A percentile compares a stretch with the other conserved stretches of the same genome.
phyloP scores from a whole-genome alignment of 495 filamentous ascomycete species.

The Penicillium subrubescens region DNA sequence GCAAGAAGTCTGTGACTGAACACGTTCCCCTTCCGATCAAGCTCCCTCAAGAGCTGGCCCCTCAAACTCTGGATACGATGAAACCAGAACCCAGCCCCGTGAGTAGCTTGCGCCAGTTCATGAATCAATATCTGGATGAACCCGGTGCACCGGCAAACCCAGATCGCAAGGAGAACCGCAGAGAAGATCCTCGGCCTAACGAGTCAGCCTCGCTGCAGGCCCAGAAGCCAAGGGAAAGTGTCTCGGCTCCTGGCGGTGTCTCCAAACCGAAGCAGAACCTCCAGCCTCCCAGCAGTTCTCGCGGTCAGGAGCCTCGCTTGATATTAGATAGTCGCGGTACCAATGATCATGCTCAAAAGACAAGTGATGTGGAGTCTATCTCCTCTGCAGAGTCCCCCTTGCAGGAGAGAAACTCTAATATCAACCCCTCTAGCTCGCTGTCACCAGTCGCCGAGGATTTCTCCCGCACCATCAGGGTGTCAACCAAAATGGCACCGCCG shows the following conservation, averaged over 20 bases:
- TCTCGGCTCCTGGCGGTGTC: slow-evolving; percentile 22
- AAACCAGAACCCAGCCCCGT: slow-evolving; percentile 68
- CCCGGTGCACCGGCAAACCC: slow-evolving; percentile 17
- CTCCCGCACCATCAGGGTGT: slow-evolving; percentile 28
- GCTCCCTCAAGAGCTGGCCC: slow-evolving; percentile 38
- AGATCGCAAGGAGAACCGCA: slow-evolving; percentile 27
- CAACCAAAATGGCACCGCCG: slow-evolving; percentile 14
- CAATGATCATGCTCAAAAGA: slow-evolving; percentile 35
- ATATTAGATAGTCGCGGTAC: slow-evolving; percentile 57
- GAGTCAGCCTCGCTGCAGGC: slow-evolving; percentile 18
- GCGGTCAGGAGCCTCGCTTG: slow-evolving; percentile 41
- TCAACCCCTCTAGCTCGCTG: slow-evolving; percentile 19
- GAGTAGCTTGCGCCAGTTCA: slow-evolving; percentile 83
- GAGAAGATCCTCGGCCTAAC: slow-evolving; percentile 24
- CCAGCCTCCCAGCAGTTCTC: slow-evolving; percentile 29
- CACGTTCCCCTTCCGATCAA: slow-evolving; percentile 52
- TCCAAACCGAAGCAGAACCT: slow-evolving; percentile 30
- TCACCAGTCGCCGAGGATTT: slow-evolving; percentile 38
- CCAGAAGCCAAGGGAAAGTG: slow-evolving; percentile 33
- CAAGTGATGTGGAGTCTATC: slow-evolving; percentile 21
- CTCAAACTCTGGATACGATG: slow-evolving; percentile 32
- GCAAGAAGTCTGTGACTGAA: slow-evolving; percentile 82
- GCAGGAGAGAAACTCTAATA: slow-evolving; percentile 26
- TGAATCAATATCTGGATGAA: slow-evolving; percentile 77
- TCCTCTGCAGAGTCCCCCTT: slow-evolving; percentile 25